phyloP scores from a whole-genome alignment of 768 basidiomycete genomes.

The Phlebiopsis flavidoalba region DNA sequence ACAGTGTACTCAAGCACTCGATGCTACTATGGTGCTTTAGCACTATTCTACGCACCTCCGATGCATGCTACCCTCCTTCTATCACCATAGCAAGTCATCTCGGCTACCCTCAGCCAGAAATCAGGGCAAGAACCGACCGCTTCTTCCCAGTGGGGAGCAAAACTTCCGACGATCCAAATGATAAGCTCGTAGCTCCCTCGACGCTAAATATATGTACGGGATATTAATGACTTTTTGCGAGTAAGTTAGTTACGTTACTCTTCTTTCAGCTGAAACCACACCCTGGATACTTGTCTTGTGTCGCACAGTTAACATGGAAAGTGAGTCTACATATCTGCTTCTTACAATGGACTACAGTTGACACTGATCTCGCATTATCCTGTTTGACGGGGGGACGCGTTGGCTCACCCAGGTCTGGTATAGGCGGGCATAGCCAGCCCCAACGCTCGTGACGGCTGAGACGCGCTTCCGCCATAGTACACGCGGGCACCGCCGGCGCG shows the following conservation, averaged over 20 bases:
- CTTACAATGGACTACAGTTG: background rate
- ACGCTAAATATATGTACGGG: background rate
- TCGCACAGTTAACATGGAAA: background rate
- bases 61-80: background rate
- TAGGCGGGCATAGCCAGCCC: background rate
- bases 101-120: background rate
- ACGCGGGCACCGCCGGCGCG: background rate
- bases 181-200: background rate
- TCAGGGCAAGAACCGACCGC: background rate
- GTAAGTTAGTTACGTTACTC: no score
- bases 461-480: background rate
- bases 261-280: no score
- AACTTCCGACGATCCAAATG: background rate
- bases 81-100: background rate
- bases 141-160: background rate
- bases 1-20: background rate
- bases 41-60: background rate
- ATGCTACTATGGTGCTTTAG: background rate
- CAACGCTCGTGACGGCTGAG: background rate
- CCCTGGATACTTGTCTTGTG: background rate
- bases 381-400: conserved; percentile 3
- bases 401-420: background rate
- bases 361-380: background rate
- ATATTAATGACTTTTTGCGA: background rate
- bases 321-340: background rate